Conservation (phyloP, 805 yeast species). For the Monosporozyma servazzii region DNA sequence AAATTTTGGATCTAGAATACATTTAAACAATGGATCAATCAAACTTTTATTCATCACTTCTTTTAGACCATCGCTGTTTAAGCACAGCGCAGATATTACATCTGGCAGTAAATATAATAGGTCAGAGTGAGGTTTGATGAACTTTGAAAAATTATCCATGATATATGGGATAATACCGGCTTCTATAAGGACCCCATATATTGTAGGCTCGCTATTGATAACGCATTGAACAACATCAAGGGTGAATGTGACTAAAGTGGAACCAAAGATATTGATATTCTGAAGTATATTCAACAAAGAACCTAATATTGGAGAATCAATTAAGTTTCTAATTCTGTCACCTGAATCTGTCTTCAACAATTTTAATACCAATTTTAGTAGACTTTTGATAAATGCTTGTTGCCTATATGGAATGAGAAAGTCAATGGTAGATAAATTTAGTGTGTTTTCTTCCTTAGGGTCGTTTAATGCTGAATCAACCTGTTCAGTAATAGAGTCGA, state of each 20-base stretch:
- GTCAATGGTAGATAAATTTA: slow-evolving; percentile 40
- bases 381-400: slow-evolving; percentile 45
- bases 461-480: slow-evolving; percentile 53
- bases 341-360: slow-evolving; percentile 68
- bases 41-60: slow-evolving; percentile 38
- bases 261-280: slow-evolving; percentile 57
- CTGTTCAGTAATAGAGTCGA: slow-evolving; percentile 53
- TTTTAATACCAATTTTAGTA: slow-evolving; percentile 54
- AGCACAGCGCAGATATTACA: slow-evolving; percentile 71
- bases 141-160: slow-evolving; percentile 44
- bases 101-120: slow-evolving; percentile 58
- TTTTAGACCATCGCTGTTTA: slow-evolving; percentile 63
- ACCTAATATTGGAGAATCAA: slow-evolving; percentile 70
- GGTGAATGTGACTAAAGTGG: slow-evolving; percentile 48
- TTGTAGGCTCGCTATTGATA: slow-evolving; percentile 86
- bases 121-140: slow-evolving; percentile 51
- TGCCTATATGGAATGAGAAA: slow-evolving; percentile 52
- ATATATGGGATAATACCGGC: slow-evolving; percentile 62
- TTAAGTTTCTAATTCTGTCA: slow-evolving; percentile 73
- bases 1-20: slow-evolving; percentile 40
- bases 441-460: slow-evolving; percentile 51
- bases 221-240: slow-evolving; percentile 59
- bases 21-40: slow-evolving; percentile 39
- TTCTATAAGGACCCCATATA: slow-evolving; percentile 70
- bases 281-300: slow-evolving; percentile 50